Evolutionary conservation across 2,329 filamentous ascomycete species (phyloP), one percentile per base, ranked within the genome.

Genomic region (Aspergillus fumigatus): DNA sequence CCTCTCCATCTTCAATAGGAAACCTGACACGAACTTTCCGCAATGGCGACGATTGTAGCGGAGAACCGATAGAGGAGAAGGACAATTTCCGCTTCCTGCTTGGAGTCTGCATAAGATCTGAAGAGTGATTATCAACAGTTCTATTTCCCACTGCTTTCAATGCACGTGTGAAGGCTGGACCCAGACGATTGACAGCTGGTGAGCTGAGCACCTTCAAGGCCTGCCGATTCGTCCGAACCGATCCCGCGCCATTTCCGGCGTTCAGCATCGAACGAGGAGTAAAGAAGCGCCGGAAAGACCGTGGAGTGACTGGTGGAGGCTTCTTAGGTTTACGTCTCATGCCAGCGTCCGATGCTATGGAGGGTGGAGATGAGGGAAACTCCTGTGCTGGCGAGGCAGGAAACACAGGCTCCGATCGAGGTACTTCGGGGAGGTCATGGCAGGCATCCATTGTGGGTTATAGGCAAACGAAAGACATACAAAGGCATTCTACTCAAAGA

Each of bases 241-340:
- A 65, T 38, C 65, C 68, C n/a, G 62, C 66, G 63, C 67, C 67
- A 57, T 67, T 71, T 53, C 63, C 67, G 43, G 63, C 67, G 59
- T 71, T 69, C 27, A 76, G 65, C 45, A 76, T 65, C 52, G 75
- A 77, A 27, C 76, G 72, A 38, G 79, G 79, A n/a, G 78, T 80
- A 59, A 81, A 81, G 61, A 81, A 81, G 38, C 75, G 72, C 53
- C 71, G 74, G 57, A 81, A 80, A n/a, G 78, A 77, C 50, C 78
- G 73, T n/a, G 79, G 79, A 11, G 79, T 80, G 35, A 81, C 73
- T 27, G 78, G 75, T 48, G 79, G 78, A 51, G 74, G 75, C 59
- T 76, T 79, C 65, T 72, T 73, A 52, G 67, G 70, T 62, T 74
- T 75, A 56, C 69, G 72, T 53, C 71, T 66, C 56, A 65, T 57